Evolutionary conservation across 176 grass and related monocot genomes (phyloP), one percentile per base, ranked within the genome.

Genomic region (Cenchrus purpureus): DNA sequence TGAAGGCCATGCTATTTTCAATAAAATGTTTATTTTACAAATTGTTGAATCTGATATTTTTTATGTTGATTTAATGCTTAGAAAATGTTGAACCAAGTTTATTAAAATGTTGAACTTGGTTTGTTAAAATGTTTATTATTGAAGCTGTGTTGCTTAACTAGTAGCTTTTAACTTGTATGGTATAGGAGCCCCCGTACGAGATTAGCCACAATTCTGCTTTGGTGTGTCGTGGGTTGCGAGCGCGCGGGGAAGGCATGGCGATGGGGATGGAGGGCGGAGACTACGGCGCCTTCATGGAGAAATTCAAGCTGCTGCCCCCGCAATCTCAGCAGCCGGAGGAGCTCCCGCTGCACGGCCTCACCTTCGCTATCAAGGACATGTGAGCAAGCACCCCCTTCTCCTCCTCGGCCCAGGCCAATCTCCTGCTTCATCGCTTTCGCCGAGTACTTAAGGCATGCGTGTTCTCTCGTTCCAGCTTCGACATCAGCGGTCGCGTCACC

Each of bases 331-430:
- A 74, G 49, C 29, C 37, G 37, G 37, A 40, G 37, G 37, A 70
- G 60, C 76, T 82, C 2, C 91, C 84, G 9, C 59, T 89, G 48
- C 83, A 71, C 31, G 91, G 91, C 60, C 91, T 92, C 63, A 89
- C 84, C 71, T 92, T 92, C 34, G 84, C 84, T 10, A 76, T 89
- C 79, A 92, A 92, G 65, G 91, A 92, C 72, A 92, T 92, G 91
- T 92, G 76, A 32, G 71, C 43, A 43, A 52, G 17, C 34, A 50
- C 43, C 66, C 65, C 65, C 70, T 44, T n/a, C 65, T 77, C 10
- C 10, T 69, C 28, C 49, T 51, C 48, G 49, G 42, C 40, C 32
- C 15, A 15, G 8, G 49, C 13, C 67, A 17, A 20, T 16, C 65
- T n/a, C 65, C 7, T 20, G 32, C 25, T 60, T 20, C 67, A 12